Evolutionary conservation across 2,329 filamentous ascomycete genomes (phyloP), one percentile per base, ranked within the genome.

Genomic region (Cercospora sesami): DNA sequence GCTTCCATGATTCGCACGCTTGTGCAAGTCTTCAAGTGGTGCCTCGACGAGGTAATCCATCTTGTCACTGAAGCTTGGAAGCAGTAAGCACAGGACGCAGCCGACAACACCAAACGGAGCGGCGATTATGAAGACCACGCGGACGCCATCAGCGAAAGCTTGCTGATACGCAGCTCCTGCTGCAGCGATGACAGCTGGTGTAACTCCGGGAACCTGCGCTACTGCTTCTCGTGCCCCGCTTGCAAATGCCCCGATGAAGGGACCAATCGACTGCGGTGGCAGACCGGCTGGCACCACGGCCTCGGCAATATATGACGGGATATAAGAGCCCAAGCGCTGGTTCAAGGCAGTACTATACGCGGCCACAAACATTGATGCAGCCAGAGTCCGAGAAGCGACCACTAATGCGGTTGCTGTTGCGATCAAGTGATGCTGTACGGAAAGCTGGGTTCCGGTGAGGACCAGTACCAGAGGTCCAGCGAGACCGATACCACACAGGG

Each of bases 81-180:
- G 16, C 7, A 70, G 70, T 10, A 66, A 67, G 45, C 66, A 70
- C 18, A 61, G 28, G 39, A 71, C 42, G 31, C 66, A 68, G 18
- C 66, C 70, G 16, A 70, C 30, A 21, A 60, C 57, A 12, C 70
- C 70, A 63, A 71, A 72, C n/a, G 70, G 68, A 6, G 68, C 68
- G 23, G 68, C 68, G 10, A 72, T 72, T 28, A 72, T 70, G 62
- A 63, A 83, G 0, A 83, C 80, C 1, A 81, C 81, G 66, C 79
- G 75, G 4, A 60, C 58, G 8, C 58, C 58, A 60, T 60, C 58
- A 12, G 58, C 36, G 36, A 42, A 42, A n/a, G 36, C 36, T 6
- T 42, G 36, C 36, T 42, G 36, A n/a, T 42, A 42, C 36, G 16
- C 36, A 42, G 36, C 36, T 42, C 36, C 36, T 42, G 36, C 36